These are phyloP conservation scores for Entelexis sorbosivorans DNA, from an alignment of 1,139 yeast genomes.

Conservation along the genomic window DNA sequence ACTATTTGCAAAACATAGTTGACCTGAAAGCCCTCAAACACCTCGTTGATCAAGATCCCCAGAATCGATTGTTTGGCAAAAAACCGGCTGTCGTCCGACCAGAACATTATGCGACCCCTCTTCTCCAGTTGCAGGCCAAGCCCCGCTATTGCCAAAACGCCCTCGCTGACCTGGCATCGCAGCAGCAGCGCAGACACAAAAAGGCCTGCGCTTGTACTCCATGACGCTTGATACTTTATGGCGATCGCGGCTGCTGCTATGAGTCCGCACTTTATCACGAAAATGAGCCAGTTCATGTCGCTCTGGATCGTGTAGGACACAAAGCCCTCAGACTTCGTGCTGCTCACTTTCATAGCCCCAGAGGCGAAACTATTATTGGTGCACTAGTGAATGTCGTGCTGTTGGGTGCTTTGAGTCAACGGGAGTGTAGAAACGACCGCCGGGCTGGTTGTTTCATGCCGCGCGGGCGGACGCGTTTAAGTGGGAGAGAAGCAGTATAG, in stretches of 20 bases:
- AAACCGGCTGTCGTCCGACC: constrained; percentile 13
- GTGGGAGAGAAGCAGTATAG: neutral
- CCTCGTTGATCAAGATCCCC: constrained; percentile 18
- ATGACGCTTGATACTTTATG: neutral
- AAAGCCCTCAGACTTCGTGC: neutral
- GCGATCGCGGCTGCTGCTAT: neutral
- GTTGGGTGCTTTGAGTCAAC: too few relatives aligned
- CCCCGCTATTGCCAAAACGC: constrained; percentile 13
- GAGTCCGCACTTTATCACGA: neutral
- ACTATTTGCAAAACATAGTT: constrained; percentile 18
- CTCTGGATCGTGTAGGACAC: neutral
- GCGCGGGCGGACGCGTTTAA: neutral
- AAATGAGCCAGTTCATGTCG: neutral
- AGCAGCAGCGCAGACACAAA: neutral
- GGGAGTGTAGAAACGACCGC: too few relatives aligned
- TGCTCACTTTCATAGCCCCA: neutral
- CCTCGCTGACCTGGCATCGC: constrained; percentile 6
- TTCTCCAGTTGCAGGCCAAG: constrained; percentile 17
- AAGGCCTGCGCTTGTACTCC: neutral
- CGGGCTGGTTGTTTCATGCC: neutral
- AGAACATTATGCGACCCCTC: constrained; percentile 8
- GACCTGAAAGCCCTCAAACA: constrained; percentile 18
- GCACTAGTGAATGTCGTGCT: neutral
- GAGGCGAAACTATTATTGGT: too few relatives aligned
- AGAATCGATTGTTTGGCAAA: constrained; percentile 10